phyloP scores from a whole-genome alignment of 2,329 filamentous ascomycete genomes.

The Cladobotryum protrusum region DNA sequence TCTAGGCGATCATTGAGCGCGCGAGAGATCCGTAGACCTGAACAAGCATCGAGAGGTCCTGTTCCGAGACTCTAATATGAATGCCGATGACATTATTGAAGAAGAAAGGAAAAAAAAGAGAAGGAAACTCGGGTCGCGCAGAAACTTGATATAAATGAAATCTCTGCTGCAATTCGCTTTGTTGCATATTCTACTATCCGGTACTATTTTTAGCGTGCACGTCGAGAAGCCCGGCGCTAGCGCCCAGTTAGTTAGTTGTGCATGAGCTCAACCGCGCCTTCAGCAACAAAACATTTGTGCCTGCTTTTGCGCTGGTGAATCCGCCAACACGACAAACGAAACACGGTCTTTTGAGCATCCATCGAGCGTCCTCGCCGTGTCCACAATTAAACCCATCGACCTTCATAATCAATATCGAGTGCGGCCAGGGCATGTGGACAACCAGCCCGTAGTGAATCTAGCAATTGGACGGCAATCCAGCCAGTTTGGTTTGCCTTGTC shows the following conservation, averaged over 20 bases:
- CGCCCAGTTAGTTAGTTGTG: conserved; percentile 1
- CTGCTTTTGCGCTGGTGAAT: conserved; percentile 8
- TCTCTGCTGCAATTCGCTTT: conserved; percentile 14
- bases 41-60: conserved; percentile 84
- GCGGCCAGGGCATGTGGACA: no score
- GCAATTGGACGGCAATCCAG: conserved; percentile 5
- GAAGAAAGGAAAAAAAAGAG: conserved; percentile 36
- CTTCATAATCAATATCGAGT: no score
- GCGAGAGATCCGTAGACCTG: conserved; percentile 80
- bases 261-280: conserved; percentile 11
- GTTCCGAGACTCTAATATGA: conserved; percentile 99
- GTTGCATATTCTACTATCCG: conserved; percentile 21
- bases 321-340: not conserved
- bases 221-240: conserved; percentile 1
- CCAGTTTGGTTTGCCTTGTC: conserved; percentile 1
- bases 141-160: conserved; percentile 20
- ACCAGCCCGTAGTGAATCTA: no score
- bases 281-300: conserved; percentile 10
- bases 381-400: not conserved
- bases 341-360: not conserved
- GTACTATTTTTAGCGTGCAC: not conserved
- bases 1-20: conserved; percentile 98
- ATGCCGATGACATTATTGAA: conserved; percentile 74
- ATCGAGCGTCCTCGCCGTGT: not conserved
- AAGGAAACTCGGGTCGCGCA: not conserved